A percentile compares a stretch with the other conserved stretches of the same genome.
Evolutionary conservation across 2,329 filamentous ascomycete genomes (phyloP).

Genomic region (Diaporthe caulivora): DNA sequence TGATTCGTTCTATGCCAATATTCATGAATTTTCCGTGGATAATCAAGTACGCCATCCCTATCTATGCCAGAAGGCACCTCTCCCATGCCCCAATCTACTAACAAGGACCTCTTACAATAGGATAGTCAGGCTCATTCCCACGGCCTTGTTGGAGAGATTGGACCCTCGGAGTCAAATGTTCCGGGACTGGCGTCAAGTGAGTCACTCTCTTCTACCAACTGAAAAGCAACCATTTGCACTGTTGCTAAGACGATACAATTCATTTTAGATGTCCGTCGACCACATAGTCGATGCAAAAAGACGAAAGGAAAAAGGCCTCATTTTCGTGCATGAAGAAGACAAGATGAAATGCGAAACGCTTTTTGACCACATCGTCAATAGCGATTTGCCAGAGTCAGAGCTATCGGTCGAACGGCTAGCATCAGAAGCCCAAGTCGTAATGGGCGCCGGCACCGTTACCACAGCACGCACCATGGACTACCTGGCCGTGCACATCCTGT

Average conservation of each 20-base stretch:
- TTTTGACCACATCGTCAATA: constrained; percentile 47
- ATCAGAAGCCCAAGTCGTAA: constrained; percentile 45
- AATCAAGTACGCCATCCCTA: not conserved
- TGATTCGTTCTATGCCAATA: constrained; percentile 43
- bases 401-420: constrained; percentile 43
- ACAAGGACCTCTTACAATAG: not conserved
- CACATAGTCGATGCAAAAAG: constrained; percentile 40
- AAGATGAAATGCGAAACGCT: constrained; percentile 40
- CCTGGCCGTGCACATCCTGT: constrained; percentile 44
- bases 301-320: constrained; percentile 42
- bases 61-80: not conserved
- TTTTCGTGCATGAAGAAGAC: constrained; percentile 38
- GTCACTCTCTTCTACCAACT: not conserved
- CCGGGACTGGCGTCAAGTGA: constrained; percentile 33
- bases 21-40: constrained; percentile 43
- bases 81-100: not conserved
- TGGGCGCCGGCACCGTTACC: constrained; percentile 48
- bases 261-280: constrained; percentile 35
- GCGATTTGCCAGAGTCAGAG: constrained; percentile 46
- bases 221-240: too few species aligned
- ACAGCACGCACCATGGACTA: constrained; percentile 45
- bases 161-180: constrained; percentile 39
- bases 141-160: constrained; percentile 1
- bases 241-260: too few species aligned
- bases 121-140: constrained; percentile 12